phyloP scores from a whole-genome alignment of 2,329 filamentous ascomycete genomes.

The Penicillium glabrum region DNA sequence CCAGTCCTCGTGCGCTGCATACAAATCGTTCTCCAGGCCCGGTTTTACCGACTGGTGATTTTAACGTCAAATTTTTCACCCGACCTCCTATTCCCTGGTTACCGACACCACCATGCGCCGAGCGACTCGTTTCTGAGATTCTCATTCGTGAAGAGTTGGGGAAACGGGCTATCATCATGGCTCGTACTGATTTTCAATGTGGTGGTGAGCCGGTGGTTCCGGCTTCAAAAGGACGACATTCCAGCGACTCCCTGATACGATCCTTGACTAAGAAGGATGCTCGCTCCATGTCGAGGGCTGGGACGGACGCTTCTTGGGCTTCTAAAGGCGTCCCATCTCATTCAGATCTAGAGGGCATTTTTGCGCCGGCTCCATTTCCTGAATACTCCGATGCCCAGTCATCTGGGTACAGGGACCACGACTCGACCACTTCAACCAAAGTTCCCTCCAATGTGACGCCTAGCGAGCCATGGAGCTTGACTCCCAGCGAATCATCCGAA shows the following conservation, averaged over 20 bases:
- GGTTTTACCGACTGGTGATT: not conserved
- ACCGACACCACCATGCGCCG: constrained; percentile 15
- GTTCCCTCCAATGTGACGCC: constrained; percentile 7
- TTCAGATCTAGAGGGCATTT: constrained; percentile 7
- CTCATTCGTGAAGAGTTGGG: constrained; percentile 8
- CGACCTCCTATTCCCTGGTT: not conserved
- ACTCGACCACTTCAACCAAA: constrained; percentile 13
- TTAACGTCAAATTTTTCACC: not conserved
- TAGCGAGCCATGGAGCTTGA: constrained; percentile 14
- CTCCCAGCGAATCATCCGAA: constrained; percentile 15
- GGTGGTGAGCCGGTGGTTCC: constrained; percentile 16
- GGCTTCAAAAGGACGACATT: constrained; percentile 10
- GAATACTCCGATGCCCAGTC: constrained; percentile 13
- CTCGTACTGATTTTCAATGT: constrained; percentile 13
- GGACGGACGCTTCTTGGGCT: constrained; percentile 6
- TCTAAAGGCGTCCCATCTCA: constrained; percentile 8
- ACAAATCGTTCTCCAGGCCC: not conserved
- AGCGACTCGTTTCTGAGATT: constrained; percentile 10
- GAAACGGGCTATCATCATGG: constrained; percentile 14
- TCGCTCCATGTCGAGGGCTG: constrained; percentile 2
- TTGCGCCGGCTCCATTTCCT: constrained; percentile 14
- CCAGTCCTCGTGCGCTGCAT: not conserved
- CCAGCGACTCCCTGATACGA: constrained; percentile 15
- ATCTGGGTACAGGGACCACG: constrained; percentile 5
- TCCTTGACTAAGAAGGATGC: constrained; percentile 6